Base-by-base conservation (phyloP, 176 grass and related monocot species). In the Cenchrus fungigraminus region DNA sequence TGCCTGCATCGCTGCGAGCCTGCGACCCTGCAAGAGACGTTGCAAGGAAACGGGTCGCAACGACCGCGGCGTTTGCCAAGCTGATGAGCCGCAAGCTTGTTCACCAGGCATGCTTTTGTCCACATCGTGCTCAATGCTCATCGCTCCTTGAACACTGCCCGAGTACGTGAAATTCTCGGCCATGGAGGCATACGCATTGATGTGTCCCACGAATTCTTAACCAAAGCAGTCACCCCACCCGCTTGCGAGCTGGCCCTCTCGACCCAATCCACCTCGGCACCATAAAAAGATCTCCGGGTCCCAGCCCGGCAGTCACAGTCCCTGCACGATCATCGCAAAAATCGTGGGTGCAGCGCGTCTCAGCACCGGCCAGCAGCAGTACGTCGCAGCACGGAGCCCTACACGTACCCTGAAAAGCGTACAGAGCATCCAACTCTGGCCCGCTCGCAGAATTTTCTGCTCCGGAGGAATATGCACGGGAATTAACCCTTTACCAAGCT, bases 251-350 rank as follows among this genome's bases (percentile, higher is more conserved):
- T 40, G 37, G 37, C 37, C 71, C 71, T 29, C 47, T 52, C 47
- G 42, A 87, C 76, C 60, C 53, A 82, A 87, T 82, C 60, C 53
- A 82, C 71, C 85, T 87, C 78, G 71, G 13, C 78, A 32, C 52
- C 13, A 40, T 82, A 75, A 76, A 87, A 59, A 9, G 69, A 75
- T 76, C 34, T 22, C 2, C 5, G 61, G 61, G 61, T 2, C 69
- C 70, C 70, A 4, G 5, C 4, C 17, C 54, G 4, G 51, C 49
- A 17, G 11, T 9, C 60, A 66, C 12, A 17, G 77, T 45, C 69
- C 69, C 77, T 2, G 14, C 31, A 49, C 25, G 52, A 60, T 60
- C 52, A 74, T 57, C 74, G 76, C 54, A 53, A 11, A 14, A 14
- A 4, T 3, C 4, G 50, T 11, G 12, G 28, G 12, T 16, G 40